phyloP scores from a whole-genome alignment of 2,329 filamentous ascomycete genomes.

The Corinectria fuckeliana region DNA sequence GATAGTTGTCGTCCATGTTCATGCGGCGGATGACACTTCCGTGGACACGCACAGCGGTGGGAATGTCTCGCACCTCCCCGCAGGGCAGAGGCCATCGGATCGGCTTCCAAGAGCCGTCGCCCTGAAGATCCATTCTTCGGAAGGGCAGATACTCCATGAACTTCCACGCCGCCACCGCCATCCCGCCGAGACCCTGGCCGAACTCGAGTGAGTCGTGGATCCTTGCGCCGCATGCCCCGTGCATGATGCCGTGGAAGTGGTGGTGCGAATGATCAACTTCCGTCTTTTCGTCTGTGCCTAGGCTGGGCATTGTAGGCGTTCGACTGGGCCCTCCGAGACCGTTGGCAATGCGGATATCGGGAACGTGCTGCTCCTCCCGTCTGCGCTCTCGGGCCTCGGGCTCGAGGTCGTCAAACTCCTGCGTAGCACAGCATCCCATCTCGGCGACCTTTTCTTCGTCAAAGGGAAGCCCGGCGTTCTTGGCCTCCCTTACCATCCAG shows the following conservation, averaged over 20 bases:
- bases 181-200: conserved; percentile 60
- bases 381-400: conserved; percentile 2
- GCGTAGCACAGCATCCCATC: conserved; percentile 60
- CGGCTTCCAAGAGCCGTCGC: conserved; percentile 77
- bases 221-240: conserved; percentile 58
- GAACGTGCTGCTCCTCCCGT: conserved; percentile 35
- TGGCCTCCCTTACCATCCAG: conserved; percentile 70
- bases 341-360: conserved; percentile 40
- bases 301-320: conserved; percentile 30
- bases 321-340: conserved; percentile 26
- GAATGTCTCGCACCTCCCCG: conserved; percentile 80
- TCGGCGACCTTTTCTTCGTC: conserved; percentile 71
- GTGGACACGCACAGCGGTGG: conserved; percentile 72
- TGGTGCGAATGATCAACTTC: conserved; percentile 26
- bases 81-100: conserved; percentile 82
- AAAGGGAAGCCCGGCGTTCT: conserved; percentile 71
- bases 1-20: conserved; percentile 66
- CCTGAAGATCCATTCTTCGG: conserved; percentile 77
- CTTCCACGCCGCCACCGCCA: conserved; percentile 72
- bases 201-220: conserved; percentile 77
- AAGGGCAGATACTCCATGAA: conserved; percentile 85
- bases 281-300: conserved; percentile 31
- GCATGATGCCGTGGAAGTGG: conserved; percentile 64
- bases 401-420: conserved; percentile 8
- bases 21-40: conserved; percentile 77